These are phyloP conservation scores for Tylopilus vinaceipallidus DNA, from an alignment of 768 basidiomycete species.

Conservation along the genomic window DNA sequence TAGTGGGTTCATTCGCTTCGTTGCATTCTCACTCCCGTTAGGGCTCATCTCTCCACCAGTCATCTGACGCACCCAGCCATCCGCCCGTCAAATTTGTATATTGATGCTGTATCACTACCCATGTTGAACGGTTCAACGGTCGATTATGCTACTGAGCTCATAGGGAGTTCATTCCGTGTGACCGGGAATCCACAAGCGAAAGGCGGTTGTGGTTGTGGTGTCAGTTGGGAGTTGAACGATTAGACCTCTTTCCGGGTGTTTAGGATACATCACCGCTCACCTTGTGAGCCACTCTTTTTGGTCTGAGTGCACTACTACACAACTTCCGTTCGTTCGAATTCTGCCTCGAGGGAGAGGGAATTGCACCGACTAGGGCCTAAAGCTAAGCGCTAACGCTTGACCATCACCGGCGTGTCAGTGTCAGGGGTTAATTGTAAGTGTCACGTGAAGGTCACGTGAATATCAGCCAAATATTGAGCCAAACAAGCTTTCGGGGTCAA, in stretches of 20 bases:
- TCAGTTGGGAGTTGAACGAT: conserved; percentile 70
- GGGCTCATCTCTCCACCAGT: conserved; percentile 34
- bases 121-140: conserved; percentile 87
- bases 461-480: conserved; percentile 27
- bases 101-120: conserved; percentile 83
- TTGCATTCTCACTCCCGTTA: neutral
- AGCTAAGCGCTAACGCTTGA: no score
- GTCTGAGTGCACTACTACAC: no score
- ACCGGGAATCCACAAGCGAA: conserved; percentile 87
- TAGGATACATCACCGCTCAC: no score
- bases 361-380: no score
- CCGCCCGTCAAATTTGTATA: conserved; percentile 70
- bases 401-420: no score
- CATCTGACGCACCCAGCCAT: conserved; percentile 71
- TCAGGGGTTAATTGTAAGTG: no score
- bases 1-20: conserved; percentile 58
- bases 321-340: no score
- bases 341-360: no score
- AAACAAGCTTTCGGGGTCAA: conserved; percentile 35
- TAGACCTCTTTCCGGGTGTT: no score
- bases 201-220: conserved; percentile 93
- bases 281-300: no score
- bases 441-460: conserved; percentile 32
- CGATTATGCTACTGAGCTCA: conserved; percentile 91
- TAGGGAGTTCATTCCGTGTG: conserved; percentile 87